Base-by-base conservation (phyloP, 345 rosid genomes). In the Corchorus capsularis region DNA sequence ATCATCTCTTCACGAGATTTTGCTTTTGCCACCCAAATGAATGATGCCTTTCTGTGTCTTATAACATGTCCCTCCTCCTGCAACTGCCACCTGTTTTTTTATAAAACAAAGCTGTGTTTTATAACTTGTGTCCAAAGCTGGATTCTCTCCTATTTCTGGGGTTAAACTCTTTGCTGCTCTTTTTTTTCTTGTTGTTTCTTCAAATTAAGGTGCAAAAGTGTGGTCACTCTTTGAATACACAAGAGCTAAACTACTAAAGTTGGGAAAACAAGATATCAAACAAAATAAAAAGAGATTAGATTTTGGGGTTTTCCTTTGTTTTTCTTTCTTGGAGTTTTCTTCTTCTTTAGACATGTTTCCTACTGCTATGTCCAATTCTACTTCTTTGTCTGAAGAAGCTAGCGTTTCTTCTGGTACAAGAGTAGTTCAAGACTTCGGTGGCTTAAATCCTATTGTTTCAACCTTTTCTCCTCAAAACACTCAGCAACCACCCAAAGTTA, bases 361-460 rank as follows among this genome's bases (percentile, higher is more conserved):
- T 52, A 77, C 87, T 68, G 69, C 86, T 54, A 82, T 88, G 79
- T 90, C 97, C 77, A 87, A 82, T 77, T 85, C 91, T 46, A 80
- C 85, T 67, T 87, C 91, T 77, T 85, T 89, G 77, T 87, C 92
- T 67, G 88, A 90, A 67, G 97, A 90, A 77, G 88, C 90, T 76
- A 94, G 82, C 67, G 86, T 85, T 77, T 87, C 95, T 79, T 87
- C 90, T 82, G 86, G 86, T 55, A 77, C 89, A 74, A 86, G 87
- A 78, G 43, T 83, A 78, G 43, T 83, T 77, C 86, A 87, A 61
- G 89, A 88, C 71, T 84, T 91, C 45, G 75, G 81, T 77, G 68
- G 78, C 84, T 81, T 87, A 63, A 83, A 81, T 79, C 85, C 80
- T 46, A 71, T 82, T 9, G 67, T 69, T 69, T 82, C 92, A 22